Evolutionary conservation across 179 eudicot genomes (phyloP).

Genomic region (Spergularia azorica): DNA sequence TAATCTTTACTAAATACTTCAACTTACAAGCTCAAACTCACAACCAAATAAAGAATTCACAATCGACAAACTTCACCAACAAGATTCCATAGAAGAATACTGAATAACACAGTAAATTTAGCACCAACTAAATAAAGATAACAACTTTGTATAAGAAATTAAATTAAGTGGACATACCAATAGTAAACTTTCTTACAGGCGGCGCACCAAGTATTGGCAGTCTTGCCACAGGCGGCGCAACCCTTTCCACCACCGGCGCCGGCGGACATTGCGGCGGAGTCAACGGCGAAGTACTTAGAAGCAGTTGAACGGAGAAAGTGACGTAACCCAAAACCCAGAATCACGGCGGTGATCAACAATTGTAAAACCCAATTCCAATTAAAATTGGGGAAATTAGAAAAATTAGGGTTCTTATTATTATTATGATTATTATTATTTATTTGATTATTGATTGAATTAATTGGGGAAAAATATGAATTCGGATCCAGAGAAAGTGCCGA

Average conservation of each 20-base stretch:
- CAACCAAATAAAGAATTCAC: no score
- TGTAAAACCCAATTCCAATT: conserved; percentile 57
- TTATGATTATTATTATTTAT: background rate
- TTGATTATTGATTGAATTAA: background rate
- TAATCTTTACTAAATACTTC: background rate
- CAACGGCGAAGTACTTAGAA: conserved; percentile 56
- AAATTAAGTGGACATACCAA: conserved; percentile 44
- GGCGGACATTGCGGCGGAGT: conserved; percentile 31
- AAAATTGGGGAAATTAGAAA: conserved; percentile 4
- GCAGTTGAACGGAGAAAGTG: conserved; percentile 57
- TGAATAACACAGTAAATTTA: background rate
- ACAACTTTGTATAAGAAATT: background rate
- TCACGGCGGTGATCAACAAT: conserved; percentile 39
- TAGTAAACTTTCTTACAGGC: conserved; percentile 67
- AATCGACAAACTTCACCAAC: no score
- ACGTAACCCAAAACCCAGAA: conserved; percentile 45
- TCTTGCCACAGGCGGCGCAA: conserved; percentile 57
- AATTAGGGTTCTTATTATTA: background rate
- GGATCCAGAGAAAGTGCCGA: conserved; percentile 29
- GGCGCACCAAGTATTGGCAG: conserved; percentile 48
- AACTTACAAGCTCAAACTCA: no score
- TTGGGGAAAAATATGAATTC: background rate
- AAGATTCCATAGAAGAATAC: background rate
- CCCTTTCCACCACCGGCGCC: conserved; percentile 1
- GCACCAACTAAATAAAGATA: background rate